Evolutionary conservation across 31 red algal species (phyloP).

Genomic region (Endocladia muricata): DNA sequence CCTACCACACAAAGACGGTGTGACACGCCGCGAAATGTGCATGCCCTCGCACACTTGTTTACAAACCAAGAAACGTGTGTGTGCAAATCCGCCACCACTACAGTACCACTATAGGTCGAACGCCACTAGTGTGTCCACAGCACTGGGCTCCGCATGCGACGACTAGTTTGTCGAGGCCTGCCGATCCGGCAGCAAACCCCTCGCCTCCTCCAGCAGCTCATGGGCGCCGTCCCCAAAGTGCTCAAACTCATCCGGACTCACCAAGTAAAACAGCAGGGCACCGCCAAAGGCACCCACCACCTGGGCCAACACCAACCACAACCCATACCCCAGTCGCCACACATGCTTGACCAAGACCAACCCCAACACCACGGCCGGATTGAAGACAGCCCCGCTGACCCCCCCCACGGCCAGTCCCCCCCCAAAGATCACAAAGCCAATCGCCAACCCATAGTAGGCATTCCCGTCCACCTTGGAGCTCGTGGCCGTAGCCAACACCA

Average conservation of each 20-base stretch:
- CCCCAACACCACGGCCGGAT: conserved; percentile 64
- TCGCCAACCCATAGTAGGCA: conserved; percentile 64
- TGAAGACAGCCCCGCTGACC: conserved; percentile 67
- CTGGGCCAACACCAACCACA: conserved; percentile 61
- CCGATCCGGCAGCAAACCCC: too few species aligned
- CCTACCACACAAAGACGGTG: too few species aligned
- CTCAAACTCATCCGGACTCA: conserved; percentile 66
- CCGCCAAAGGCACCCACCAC: conserved; percentile 41
- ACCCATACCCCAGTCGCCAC: conserved; percentile 47
- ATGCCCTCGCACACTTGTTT: too few species aligned
- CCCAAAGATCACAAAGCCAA: conserved; percentile 44
- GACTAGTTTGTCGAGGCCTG: too few species aligned
- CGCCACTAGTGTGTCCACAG: too few species aligned
- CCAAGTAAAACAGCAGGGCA: conserved; percentile 53
- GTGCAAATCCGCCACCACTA: too few species aligned
- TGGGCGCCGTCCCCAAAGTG: conserved; percentile 59
- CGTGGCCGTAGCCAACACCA: conserved; percentile 41
- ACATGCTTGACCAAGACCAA: conserved; percentile 51
- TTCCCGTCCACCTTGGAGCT: conserved; percentile 53
- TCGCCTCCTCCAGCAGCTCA: conserved; percentile 3
- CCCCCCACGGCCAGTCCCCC: conserved; percentile 29
- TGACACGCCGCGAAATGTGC: too few species aligned
- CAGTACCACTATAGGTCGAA: too few species aligned
- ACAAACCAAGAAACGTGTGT: too few species aligned
- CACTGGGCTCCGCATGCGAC: too few species aligned